Percentiles rank a stretch among this genome's conserved stretches.
phyloP scores from a whole-genome alignment of 2,329 filamentous ascomycete species.

The Fusarium decemcellulare region DNA sequence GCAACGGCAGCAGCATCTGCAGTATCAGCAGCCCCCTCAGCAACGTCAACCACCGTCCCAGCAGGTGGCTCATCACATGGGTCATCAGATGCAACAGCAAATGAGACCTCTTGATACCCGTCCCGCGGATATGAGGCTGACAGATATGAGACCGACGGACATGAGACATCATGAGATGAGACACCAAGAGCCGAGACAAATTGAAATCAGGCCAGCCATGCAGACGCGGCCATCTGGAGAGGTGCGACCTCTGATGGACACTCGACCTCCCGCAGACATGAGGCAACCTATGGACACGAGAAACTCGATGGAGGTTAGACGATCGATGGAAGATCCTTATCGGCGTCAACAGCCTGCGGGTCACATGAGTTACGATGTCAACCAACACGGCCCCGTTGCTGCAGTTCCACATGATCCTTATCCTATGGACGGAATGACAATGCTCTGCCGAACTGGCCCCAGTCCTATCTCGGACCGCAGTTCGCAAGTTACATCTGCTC shows the following conservation, averaged over 20 bases:
- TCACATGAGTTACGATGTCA: constrained; percentile 57
- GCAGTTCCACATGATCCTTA: constrained; percentile 92
- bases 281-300: constrained; percentile 32
- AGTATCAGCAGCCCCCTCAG: constrained; percentile 17
- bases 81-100: constrained; percentile 35
- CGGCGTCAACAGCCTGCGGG: constrained; percentile 36
- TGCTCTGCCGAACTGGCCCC: constrained; percentile 88
- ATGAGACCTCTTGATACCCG: constrained; percentile 14
- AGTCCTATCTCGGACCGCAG: constrained; percentile 72
- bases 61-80: constrained; percentile 30
- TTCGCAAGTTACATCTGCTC: constrained; percentile 69
- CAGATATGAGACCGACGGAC: constrained; percentile 10
- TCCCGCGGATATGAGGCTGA: constrained; percentile 12
- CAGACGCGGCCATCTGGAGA: constrained; percentile 38
- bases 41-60: constrained; percentile 34
- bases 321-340: constrained; percentile 44
- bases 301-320: constrained; percentile 43
- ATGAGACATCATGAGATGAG: constrained; percentile 6
- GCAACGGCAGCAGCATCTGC: constrained; percentile 27
- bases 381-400: constrained; percentile 73
- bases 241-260: constrained; percentile 31
- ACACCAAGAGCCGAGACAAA: background rate
- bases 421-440: constrained; percentile 96
- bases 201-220: constrained; percentile 33
- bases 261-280: constrained; percentile 29